Conservation (phyloP, 768 basidiomycete genomes). For the Pulveroboletus frians region DNA sequence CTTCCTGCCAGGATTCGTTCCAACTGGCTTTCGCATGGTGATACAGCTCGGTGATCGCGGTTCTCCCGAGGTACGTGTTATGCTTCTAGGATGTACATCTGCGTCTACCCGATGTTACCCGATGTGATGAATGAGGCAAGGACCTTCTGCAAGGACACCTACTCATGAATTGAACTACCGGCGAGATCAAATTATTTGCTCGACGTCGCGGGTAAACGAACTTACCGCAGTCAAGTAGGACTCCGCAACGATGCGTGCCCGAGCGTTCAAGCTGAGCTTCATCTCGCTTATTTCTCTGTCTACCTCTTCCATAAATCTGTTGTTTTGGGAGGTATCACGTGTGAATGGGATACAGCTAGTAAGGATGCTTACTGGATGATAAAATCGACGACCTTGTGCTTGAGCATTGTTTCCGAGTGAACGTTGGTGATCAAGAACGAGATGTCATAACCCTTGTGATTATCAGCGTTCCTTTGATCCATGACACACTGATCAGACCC, state of each 20-base stretch:
- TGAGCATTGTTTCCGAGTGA: conserved; percentile 97
- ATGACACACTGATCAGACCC: conserved; percentile 25
- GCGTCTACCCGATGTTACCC: conserved; percentile 16
- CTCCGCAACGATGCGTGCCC: conserved; percentile 96
- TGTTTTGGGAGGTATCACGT: background rate
- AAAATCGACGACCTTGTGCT: conserved; percentile 99
- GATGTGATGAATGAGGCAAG: conserved; percentile 11
- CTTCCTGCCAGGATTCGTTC: background rate
- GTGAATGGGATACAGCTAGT: background rate
- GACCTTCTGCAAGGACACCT: background rate
- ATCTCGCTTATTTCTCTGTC: conserved; percentile 99
- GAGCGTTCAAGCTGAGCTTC: conserved; percentile 94
- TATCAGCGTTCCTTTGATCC: conserved; percentile 11
- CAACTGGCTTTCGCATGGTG: conserved; percentile 8
- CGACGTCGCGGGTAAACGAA: background rate
- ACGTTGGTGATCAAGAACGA: conserved; percentile 97
- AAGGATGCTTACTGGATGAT: conserved; percentile 81
- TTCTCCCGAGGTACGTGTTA: conserved; percentile 3
- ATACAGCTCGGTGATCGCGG: conserved; percentile 13
- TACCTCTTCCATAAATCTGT: conserved; percentile 97
- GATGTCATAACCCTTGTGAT: conserved; percentile 90
- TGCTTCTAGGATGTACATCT: conserved; percentile 15
- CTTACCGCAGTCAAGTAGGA: conserved; percentile 90
- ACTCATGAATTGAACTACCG: conserved; percentile 25
- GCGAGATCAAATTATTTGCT: conserved; percentile 4